These are phyloP conservation scores for Populus trichocarpa DNA, from an alignment of 441 rosid species.

Conservation along the genomic window DNA sequence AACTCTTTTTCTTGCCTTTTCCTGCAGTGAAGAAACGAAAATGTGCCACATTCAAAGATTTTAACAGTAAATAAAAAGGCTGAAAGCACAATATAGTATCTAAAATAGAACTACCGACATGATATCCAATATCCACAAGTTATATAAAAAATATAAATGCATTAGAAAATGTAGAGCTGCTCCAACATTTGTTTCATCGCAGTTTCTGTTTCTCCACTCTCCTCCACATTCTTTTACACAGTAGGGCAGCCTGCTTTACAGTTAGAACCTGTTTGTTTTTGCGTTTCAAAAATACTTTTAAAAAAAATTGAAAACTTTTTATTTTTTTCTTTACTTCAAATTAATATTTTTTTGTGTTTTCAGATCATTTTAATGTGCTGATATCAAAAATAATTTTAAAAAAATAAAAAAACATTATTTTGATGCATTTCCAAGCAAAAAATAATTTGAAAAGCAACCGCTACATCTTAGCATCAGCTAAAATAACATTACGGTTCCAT, in stretches of 20 bases:
- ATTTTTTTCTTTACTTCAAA: no score
- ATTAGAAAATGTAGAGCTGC: neutral
- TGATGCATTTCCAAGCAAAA: neutral
- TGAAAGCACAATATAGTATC: neutral
- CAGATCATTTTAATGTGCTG: no score
- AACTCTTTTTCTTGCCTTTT: constrained; percentile 19
- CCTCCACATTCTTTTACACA: neutral
- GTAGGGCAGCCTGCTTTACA: neutral
- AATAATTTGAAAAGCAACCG: neutral
- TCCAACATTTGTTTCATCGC: neutral
- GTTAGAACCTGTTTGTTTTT: no score
- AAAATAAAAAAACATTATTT: neutral
- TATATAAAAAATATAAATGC: neutral
- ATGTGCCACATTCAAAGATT: neutral
- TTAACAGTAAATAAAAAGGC: neutral
- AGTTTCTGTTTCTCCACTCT: neutral
- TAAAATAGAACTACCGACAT: constrained; percentile 2
- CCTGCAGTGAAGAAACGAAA: constrained; percentile 25
- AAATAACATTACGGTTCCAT: neutral
- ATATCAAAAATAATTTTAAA: neutral
- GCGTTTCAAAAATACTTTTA: no score
- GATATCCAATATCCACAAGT: neutral
- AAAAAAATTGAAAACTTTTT: no score
- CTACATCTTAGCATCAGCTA: neutral
- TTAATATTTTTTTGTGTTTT: no score